These are phyloP conservation scores for Scleroderma bovista DNA, from an alignment of 768 basidiomycete genomes.

Conservation along the genomic window DNA sequence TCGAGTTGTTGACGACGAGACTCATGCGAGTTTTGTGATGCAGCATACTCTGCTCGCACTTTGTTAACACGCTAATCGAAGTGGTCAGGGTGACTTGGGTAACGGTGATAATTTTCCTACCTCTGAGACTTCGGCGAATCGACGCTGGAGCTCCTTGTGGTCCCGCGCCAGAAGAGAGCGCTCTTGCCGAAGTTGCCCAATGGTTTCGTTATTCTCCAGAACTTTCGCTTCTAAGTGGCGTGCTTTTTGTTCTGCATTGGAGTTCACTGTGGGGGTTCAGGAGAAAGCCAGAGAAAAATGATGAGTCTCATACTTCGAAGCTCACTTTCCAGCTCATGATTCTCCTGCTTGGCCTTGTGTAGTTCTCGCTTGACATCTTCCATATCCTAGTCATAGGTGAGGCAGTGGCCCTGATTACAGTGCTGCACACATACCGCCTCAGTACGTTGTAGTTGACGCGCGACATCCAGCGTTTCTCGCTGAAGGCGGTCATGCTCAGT, in stretches of 20 bases:
- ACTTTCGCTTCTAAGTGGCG: constrained; percentile 63
- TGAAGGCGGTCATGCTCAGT: constrained; percentile 59
- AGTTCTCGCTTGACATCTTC: constrained; percentile 68
- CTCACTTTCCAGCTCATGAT: constrained; percentile 66
- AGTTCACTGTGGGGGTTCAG: constrained; percentile 41
- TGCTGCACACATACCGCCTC: constrained; percentile 48
- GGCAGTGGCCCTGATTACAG: not conserved
- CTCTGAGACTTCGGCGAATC: constrained; percentile 61
- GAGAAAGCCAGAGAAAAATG: constrained; percentile 7
- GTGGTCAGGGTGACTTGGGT: not conserved
- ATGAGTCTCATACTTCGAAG: constrained; percentile 49
- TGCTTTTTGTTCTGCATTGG: constrained; percentile 67
- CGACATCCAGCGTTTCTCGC: constrained; percentile 60
- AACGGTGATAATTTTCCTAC: constrained; percentile 33
- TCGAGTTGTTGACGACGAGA: constrained; percentile 71
- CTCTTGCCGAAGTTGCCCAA: constrained; percentile 74
- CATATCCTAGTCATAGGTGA: constrained; percentile 53
- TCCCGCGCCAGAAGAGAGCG: constrained; percentile 63
- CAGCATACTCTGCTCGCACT: constrained; percentile 55
- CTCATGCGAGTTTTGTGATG: constrained; percentile 63
- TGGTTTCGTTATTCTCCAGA: constrained; percentile 60
- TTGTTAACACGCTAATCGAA: constrained; percentile 50
- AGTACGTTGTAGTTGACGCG: constrained; percentile 60
- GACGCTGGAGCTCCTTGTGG: constrained; percentile 67
- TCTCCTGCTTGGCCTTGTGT: constrained; percentile 66